Conservation (phyloP, 306 rosid genomes). For the Oemleria cerasiformis region DNA sequence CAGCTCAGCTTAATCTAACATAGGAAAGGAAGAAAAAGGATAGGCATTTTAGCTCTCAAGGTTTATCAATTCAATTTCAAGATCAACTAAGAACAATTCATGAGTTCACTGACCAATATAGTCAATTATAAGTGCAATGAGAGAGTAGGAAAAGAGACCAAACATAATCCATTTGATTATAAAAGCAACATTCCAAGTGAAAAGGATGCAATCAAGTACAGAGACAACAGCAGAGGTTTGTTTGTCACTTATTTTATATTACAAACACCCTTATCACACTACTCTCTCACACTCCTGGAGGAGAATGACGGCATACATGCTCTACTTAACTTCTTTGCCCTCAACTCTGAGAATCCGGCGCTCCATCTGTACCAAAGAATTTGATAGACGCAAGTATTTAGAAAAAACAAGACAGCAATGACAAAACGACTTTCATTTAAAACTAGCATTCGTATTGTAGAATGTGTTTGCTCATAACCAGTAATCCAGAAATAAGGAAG, state of each 20-base stretch:
- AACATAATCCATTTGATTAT: no score
- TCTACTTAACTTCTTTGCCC: constrained; percentile 17
- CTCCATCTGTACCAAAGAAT: constrained; percentile 45
- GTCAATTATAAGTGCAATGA: no score
- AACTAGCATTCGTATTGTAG: background rate
- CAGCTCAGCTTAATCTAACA: no score
- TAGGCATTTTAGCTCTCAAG: no score
- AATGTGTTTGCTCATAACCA: background rate
- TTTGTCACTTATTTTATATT: background rate
- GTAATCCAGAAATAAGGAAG: background rate
- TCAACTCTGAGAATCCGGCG: constrained; percentile 34
- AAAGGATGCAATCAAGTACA: background rate
- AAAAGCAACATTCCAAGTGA: background rate
- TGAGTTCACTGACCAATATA: no score
- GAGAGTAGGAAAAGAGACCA: no score
- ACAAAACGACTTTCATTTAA: background rate
- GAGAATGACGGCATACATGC: background rate
- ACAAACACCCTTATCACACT: background rate
- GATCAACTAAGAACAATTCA: no score
- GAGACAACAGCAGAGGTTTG: background rate
- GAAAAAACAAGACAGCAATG: background rate
- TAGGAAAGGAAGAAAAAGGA: no score
- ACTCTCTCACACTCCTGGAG: background rate
- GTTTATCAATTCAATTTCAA: no score
- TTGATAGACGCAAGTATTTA: constrained; percentile 2